These are phyloP conservation scores for Phragmites australis DNA, from an alignment of 176 grass and related monocot genomes.

Conservation along the genomic window DNA sequence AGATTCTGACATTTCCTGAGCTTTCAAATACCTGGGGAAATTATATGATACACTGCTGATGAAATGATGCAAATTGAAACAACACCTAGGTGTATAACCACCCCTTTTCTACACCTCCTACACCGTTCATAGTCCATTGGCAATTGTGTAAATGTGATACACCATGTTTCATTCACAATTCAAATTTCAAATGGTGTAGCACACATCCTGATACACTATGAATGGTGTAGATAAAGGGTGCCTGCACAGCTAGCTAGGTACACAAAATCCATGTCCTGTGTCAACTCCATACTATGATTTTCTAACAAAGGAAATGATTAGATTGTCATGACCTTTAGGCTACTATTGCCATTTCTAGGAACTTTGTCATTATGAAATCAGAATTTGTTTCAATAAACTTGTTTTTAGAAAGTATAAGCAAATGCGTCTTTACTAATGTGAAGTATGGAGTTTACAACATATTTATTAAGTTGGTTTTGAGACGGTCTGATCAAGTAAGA, in stretches of 20 bases:
- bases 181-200: neutral
- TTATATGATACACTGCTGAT: no score
- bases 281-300: slow-evolving; percentile 9
- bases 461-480: slow-evolving; percentile 8
- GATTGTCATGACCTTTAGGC: neutral
- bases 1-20: no score
- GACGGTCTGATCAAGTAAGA: neutral
- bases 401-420: neutral
- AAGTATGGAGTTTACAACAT: neutral
- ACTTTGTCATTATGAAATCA: neutral
- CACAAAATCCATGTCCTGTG: neutral
- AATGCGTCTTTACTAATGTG: neutral
- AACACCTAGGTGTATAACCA: no score
- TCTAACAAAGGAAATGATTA: neutral
- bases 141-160: neutral
- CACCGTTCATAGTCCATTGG: neutral
- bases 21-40: no score
- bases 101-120: neutral
- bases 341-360: neutral
- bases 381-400: slow-evolving; percentile 5
- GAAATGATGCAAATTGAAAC: no score
- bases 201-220: neutral
- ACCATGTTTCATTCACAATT: neutral
- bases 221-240: neutral
- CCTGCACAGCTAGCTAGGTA: neutral